Base-by-base conservation (phyloP, 352 stramenopile species). In the Phytophthora fragariaefolia region DNA sequence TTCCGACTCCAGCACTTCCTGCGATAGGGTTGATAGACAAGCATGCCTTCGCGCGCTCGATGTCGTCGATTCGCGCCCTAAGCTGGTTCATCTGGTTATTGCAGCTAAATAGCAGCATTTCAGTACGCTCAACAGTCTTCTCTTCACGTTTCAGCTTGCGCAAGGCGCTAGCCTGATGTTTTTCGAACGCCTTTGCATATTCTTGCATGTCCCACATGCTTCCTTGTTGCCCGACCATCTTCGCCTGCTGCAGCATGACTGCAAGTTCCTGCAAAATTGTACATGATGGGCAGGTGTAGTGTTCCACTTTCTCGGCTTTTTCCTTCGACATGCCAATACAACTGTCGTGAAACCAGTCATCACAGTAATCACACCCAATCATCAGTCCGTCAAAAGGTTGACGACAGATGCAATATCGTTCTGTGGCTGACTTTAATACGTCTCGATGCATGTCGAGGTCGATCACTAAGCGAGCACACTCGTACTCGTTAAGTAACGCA, bases 211-310 rank as follows among this genome's bases (percentile, higher is more conserved):
- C 90, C 66, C 91, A 95, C 69, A 97, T 85, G 46, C 83, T 96
- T 8, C 69, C 72, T 42, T 96, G 82, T 32, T 87, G 75, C 15
- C 70, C 69, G 24, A 79, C 77, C 28, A 81, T 76, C 30, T 78
- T 75, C 26, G 51, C 64, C 43, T 74, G 58, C 1, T 78, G 58
- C 12, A 96, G 67, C 60, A 89, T 84, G 12, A 65, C 66, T 48
- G 87, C 76, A 46, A 98, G 90, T 13, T 97, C 83, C 59, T 93
- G 82, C n/a, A 97, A 79, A 52, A 97, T 91, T n/a, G 74, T 92
- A 68, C 96, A 99, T 18, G 93, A 96, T 26, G 97, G 84, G 64
- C 96, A 99, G 0, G 95, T 95, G 73, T 98, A 99, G 52, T 98
- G 96, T 43, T 98, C 95, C n/a, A 97, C 89, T 52, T 98, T 98